Percentiles rank a stretch among this genome's conserved stretches.
These are phyloP conservation scores for Lentinula detonsa DNA, from an alignment of 768 basidiomycete species.

Conservation along the genomic window DNA sequence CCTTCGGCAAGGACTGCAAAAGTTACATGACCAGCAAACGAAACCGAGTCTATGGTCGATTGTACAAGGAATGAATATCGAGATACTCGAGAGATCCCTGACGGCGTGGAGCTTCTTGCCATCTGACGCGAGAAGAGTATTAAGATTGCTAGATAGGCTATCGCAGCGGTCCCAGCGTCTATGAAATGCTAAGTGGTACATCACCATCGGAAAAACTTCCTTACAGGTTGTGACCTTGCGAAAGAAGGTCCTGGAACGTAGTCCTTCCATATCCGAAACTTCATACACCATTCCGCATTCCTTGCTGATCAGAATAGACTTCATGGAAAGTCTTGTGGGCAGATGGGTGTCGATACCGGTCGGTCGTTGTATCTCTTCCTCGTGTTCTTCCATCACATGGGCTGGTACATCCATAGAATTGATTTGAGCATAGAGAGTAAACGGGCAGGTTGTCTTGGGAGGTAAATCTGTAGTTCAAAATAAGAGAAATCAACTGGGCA, in stretches of 20 bases:
- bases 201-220: constrained; percentile 10
- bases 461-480: constrained; percentile 31
- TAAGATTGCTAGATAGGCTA: constrained; percentile 65
- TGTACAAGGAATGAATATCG: constrained; percentile 81
- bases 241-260: constrained; percentile 66
- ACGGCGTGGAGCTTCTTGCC: constrained; percentile 69
- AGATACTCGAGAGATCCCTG: constrained; percentile 72
- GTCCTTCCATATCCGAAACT: constrained; percentile 57
- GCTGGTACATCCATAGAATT: constrained; percentile 47
- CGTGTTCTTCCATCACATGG: constrained; percentile 58
- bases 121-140: constrained; percentile 70
- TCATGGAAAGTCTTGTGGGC: constrained; percentile 51
- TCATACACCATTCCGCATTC: constrained; percentile 77
- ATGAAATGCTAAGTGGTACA: neutral
- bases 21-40: constrained; percentile 85
- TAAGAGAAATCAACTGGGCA: neutral
- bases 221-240: constrained; percentile 65
- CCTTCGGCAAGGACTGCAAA: constrained; percentile 85
- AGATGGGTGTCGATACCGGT: constrained; percentile 61
- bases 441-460: constrained; percentile 53
- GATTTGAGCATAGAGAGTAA: constrained; percentile 62
- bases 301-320: constrained; percentile 67
- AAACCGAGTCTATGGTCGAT: constrained; percentile 72
- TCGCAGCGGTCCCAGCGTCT: constrained; percentile 71
- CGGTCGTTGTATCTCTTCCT: constrained; percentile 68